These are phyloP conservation scores for Saturnispora zaruensis DNA, from an alignment of 805 yeast species.

Conservation along the genomic window DNA sequence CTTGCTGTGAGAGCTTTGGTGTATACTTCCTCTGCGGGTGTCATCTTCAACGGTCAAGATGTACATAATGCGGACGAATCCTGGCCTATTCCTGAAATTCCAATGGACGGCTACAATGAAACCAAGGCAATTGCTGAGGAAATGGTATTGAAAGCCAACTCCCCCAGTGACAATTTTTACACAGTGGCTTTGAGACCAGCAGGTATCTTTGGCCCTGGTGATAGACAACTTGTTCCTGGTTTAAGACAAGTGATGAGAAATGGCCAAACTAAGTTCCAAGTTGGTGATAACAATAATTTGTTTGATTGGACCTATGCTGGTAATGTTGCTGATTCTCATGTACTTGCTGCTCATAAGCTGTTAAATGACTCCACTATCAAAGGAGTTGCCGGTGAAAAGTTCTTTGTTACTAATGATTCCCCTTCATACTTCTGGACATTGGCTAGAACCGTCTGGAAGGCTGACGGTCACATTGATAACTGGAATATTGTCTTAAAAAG, in stretches of 20 bases:
- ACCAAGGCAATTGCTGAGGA: constrained; percentile 90
- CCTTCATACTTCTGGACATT: constrained; percentile 96
- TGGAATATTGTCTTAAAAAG: constrained; percentile 59
- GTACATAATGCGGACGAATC: constrained; percentile 86
- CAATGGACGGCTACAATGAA: constrained; percentile 95
- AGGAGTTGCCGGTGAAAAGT: constrained; percentile 72
- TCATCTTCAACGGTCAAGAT: constrained; percentile 91
- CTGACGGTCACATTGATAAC: constrained; percentile 77
- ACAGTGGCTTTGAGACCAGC: constrained; percentile 94
- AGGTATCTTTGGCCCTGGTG: constrained; percentile 98
- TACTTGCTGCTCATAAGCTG: constrained; percentile 76
- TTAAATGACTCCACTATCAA: constrained; percentile 36
- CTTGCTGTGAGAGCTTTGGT: constrained; percentile 57
- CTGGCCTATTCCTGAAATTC: constrained; percentile 84
- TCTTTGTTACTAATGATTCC: constrained; percentile 86
- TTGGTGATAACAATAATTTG: constrained; percentile 88
- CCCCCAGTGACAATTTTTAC: constrained; percentile 41
- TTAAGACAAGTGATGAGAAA: constrained; percentile 69
- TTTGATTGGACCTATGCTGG: constrained; percentile 99
- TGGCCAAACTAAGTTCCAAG: constrained; percentile 87
- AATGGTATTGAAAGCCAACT: constrained; percentile 68
- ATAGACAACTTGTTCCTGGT: constrained; percentile 92
- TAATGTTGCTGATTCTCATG: constrained; percentile 95
- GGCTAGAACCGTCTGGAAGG: constrained; percentile 95
- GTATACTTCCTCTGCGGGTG: constrained; percentile 97